These are phyloP conservation scores for Helotiales sp. DNA, from an alignment of 2,329 filamentous ascomycete genomes.

Conservation along the genomic window DNA sequence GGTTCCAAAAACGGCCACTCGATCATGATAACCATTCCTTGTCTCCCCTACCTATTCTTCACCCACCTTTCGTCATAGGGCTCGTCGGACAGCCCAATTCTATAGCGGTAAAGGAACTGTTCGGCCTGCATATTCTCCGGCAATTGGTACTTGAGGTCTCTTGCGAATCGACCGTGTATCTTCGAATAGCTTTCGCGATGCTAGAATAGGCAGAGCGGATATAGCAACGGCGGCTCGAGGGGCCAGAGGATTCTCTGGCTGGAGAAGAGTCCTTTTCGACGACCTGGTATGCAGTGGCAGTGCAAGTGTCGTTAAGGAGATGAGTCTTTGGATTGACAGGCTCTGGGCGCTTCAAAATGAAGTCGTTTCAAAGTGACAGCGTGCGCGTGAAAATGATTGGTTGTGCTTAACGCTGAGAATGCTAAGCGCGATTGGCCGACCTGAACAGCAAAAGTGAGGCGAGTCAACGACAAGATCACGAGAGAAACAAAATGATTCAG, in stretches of 20 bases:
- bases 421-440: slow-evolving; percentile 1
- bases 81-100: background rate
- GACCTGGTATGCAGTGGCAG: slow-evolving; percentile 24
- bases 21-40: slow-evolving; percentile 17
- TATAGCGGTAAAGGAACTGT: slow-evolving; percentile 6
- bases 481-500: background rate
- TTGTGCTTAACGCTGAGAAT: background rate
- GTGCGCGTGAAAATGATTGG: slow-evolving; percentile 4
- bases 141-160: slow-evolving; percentile 11
- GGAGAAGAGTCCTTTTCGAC: slow-evolving; percentile 14
- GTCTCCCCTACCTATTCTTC: slow-evolving; percentile 22
- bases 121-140: slow-evolving; percentile 6
- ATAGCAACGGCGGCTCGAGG: slow-evolving; percentile 24
- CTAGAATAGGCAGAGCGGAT: slow-evolving; percentile 20
- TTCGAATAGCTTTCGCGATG: slow-evolving; percentile 30
- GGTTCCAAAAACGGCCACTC: slow-evolving; percentile 16
- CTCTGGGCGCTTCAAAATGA: slow-evolving; percentile 17
- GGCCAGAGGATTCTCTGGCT: slow-evolving; percentile 22
- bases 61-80: slow-evolving; percentile 23
- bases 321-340: slow-evolving; percentile 25
- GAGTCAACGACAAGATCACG: background rate
- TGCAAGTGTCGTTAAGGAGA: slow-evolving; percentile 22
- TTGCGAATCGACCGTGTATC: slow-evolving; percentile 29
- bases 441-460: background rate
- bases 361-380: background rate